Evolutionary conservation across 768 basidiomycete species (phyloP), one percentile per base, ranked within the genome.

Genomic region (Leccinum aurantiacum): DNA sequence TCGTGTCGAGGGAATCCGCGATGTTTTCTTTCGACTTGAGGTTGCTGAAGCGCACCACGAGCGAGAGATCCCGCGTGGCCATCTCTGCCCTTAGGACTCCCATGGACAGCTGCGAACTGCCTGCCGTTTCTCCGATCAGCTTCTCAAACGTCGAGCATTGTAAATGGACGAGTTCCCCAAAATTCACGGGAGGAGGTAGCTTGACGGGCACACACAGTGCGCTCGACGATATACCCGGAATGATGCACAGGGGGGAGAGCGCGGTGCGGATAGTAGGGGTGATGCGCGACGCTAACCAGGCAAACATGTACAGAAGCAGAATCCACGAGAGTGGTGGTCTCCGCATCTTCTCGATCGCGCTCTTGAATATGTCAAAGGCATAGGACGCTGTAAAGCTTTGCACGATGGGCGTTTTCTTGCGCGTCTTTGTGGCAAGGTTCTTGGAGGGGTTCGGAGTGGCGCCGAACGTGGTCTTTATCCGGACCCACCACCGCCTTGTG

Each of bases 31-130:
- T 84, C 25, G 83, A 82, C 59, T 76, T 81, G 66, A 93, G 71
- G 15, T 86, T 76, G 69, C 90, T 92, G 60, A 80, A 73, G 15
- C 79, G 79, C 15, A 91, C 85, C 29, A 90, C 77, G 6, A 83
- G 79, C 15, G 82, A 75, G 54, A 93, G 77, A 68, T 93, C 90
- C 24, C 72, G 76, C 1, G 87, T 89, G 14, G 90, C 91, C 82
- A 91, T 86, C 65, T 91, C 87, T 14, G 89, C 86, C 70, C 85
- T 87, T 73, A 90, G 85, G 63, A 93, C 82, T 59, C 89, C 83
- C 46, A 89, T 68, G 5, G 88, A 83, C 38, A 93, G 69, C 6
- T 78, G 78, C 0, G 86, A 83, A 0, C 84, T 82, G 2, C 86
- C 84, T 0, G 80, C 77, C 0, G 85, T 78, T 50, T 85, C 83